These are phyloP conservation scores for Narthecium ossifragum DNA, from an alignment of 106 monocot species.

Conservation along the genomic window DNA sequence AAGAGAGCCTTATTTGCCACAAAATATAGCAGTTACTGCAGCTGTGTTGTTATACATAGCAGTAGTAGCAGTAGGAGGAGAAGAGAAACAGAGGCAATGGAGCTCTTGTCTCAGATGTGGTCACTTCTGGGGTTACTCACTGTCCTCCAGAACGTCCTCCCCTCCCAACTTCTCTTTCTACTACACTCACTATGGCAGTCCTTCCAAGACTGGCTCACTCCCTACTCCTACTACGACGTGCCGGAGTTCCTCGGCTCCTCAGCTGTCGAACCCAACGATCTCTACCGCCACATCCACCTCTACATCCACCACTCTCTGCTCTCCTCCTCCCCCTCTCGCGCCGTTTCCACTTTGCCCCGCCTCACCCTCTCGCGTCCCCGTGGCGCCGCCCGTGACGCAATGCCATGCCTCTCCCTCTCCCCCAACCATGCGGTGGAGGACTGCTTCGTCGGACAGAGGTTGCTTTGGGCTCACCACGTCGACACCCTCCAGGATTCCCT, in stretches of 20 bases:
- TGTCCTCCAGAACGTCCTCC: conserved; percentile 82
- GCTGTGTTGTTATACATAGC: too few species aligned
- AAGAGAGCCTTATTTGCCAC: too few species aligned
- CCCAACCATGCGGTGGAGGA: conserved; percentile 64
- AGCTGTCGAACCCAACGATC: conserved; percentile 70
- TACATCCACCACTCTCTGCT: conserved; percentile 68
- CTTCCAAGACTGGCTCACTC: conserved; percentile 74
- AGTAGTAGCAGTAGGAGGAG: too few species aligned
- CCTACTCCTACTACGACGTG: conserved; percentile 90
- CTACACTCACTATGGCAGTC: conserved; percentile 82
- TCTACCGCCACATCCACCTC: conserved; percentile 76
- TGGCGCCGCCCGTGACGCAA: conserved; percentile 18
- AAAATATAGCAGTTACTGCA: too few species aligned
- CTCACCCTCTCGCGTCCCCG: conserved; percentile 39
- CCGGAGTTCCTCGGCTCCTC: conserved; percentile 74
- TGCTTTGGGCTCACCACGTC: conserved; percentile 79
- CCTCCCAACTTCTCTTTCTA: conserved; percentile 68
- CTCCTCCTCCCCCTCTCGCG: conserved; percentile 11
- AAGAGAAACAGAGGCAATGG: too few species aligned
- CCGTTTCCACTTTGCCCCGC: conserved; percentile 16
- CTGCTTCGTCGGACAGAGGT: conserved; percentile 43
- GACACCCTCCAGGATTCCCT: conserved; percentile 87
- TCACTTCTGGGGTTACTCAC: conserved; percentile 68
- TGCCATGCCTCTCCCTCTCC: conserved; percentile 49
- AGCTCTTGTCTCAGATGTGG: conserved; percentile 84